Evolutionary conservation across 2,329 filamentous ascomycete species (phyloP).

Genomic region (Phyllosticta paracitricarpa): DNA sequence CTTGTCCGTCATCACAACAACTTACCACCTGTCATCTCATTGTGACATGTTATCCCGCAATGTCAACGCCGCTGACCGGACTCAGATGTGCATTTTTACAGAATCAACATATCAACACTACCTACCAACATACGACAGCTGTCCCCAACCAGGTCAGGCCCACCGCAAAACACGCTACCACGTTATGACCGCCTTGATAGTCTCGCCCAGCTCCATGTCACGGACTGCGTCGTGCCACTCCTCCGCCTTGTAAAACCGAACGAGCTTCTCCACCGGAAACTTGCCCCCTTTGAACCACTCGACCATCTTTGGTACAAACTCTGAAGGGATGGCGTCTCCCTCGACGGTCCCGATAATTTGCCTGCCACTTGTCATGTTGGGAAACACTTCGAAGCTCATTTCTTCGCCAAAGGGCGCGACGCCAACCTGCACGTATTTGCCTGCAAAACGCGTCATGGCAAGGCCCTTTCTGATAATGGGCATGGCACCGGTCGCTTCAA

Average conservation of each 20-base stretch:
- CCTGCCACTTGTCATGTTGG: constrained; percentile 40
- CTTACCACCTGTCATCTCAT: not conserved
- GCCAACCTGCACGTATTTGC: constrained; percentile 42
- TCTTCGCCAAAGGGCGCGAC: constrained; percentile 31
- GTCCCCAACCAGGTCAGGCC: no score
- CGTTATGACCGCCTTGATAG: constrained; percentile 33
- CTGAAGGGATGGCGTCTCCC: constrained; percentile 29
- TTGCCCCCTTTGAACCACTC: constrained; percentile 38
- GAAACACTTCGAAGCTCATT: constrained; percentile 32
- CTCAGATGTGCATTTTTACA: not conserved
- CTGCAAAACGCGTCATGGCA: constrained; percentile 34
- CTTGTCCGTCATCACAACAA: not conserved
- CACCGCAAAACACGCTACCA: constrained; percentile 19
- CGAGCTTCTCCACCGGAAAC: constrained; percentile 38
- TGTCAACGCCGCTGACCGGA: not conserved
- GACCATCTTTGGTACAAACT: constrained; percentile 40
- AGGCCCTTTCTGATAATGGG: constrained; percentile 32
- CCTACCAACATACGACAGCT: no score
- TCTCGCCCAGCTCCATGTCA: constrained; percentile 33
- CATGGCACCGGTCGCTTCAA: constrained; percentile 40
- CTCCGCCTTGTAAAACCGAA: constrained; percentile 34
- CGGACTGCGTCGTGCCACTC: constrained; percentile 31
- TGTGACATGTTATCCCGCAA: no score
- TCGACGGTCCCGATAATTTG: constrained; percentile 39
- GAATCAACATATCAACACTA: no score